Base-by-base conservation (phyloP, 805 yeast genomes). In the Monosporozyma aerobia region DNA sequence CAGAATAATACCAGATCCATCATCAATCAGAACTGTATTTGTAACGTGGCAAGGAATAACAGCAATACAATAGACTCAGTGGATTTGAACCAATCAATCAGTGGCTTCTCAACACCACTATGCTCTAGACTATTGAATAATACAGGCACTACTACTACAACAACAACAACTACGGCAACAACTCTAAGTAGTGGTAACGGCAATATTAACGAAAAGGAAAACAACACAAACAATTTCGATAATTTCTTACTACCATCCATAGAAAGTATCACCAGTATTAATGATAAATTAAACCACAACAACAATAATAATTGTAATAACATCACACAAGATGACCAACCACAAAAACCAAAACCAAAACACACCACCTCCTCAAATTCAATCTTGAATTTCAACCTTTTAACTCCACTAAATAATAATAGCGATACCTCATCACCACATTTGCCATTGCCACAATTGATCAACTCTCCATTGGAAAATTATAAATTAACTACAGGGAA, bases 81-180 rank as follows among this genome's bases (percentile, higher is more conserved):
- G 4, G 49, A 33, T 13, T 47, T 51, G 9, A 53, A 53, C 32
- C 56, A 58, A 51, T 54, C 67, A 13, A 61, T 63, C 13, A 63
- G 68, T 49, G 59, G 69, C 44, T 57, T 63, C n/a, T 63, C 68
- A 3, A 63, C 69, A 1, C 69, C 69, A 3, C 39, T 63, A 39
- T 54, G 63, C 8, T 57, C 67, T 9, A 57, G 64, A 52, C 59
- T 63, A 65, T 63, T 63, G 63, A 67, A 65, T 43, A 41, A 27
- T 40, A 8, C 19, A 62, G 67, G 63, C 13, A 41, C 44, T 29
- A 27, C 27, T 27, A 43, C 51, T 29, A 19, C 19, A 19, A 19
- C 19, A 19, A 23, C 47, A 23, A 39, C 23, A n/a, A 45, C 35
- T 11, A 45, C 32, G 6, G 9, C 48, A 45, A 33, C 49, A 33